A percentile compares a stretch with the other conserved stretches of the same genome.
These are phyloP conservation scores for Tympanopsis confertula DNA, from an alignment of 2,329 filamentous ascomycete genomes.

Conservation along the genomic window DNA sequence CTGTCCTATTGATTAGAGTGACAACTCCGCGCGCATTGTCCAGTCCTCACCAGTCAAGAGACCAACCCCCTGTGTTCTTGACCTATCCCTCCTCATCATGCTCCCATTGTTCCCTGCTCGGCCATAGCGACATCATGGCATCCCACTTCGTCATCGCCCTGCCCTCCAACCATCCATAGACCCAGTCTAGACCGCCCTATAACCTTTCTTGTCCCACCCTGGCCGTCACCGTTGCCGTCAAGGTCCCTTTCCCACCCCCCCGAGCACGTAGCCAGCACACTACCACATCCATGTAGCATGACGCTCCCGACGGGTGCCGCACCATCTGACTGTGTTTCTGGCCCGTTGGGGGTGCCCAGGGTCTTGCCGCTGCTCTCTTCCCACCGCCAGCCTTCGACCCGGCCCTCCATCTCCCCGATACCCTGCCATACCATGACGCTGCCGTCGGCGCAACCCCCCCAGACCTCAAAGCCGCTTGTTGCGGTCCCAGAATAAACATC, in stretches of 20 bases:
- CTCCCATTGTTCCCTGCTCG: no score
- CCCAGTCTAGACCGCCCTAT: not conserved
- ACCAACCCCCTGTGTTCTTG: no score
- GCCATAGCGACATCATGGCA: not conserved
- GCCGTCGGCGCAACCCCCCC: conserved; percentile 45
- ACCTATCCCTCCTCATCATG: no score
- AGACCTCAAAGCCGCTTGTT: conserved; percentile 42
- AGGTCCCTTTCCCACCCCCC: not conserved
- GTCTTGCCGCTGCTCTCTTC: not conserved
- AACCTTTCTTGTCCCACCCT: not conserved
- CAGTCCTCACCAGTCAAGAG: no score
- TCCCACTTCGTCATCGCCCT: not conserved
- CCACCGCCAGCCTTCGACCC: conserved; percentile 12
- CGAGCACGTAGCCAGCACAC: not conserved
- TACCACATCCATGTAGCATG: not conserved
- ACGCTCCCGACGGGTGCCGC: not conserved
- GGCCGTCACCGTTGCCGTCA: not conserved
- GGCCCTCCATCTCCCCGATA: conserved; percentile 34
- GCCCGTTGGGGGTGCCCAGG: no score
- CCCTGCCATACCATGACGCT: conserved; percentile 45
- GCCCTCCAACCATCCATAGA: not conserved
- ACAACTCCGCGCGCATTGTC: no score
- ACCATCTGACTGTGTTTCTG: no score
- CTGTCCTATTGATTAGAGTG: no score
- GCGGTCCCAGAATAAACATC: conserved; percentile 35